Base-by-base conservation (phyloP, 2,329 filamentous ascomycete species). In the Didymella pinodella region DNA sequence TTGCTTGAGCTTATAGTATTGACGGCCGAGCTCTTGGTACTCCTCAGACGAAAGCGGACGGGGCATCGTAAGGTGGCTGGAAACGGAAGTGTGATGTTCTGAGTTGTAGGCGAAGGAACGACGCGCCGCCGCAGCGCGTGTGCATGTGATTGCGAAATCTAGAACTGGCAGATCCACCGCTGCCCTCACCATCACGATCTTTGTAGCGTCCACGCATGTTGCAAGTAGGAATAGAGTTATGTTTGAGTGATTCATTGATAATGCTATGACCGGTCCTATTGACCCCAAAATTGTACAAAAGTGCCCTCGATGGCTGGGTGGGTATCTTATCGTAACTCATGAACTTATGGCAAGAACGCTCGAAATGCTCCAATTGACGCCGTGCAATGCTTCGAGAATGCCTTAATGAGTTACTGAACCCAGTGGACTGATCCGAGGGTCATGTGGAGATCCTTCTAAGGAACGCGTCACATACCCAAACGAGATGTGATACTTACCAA, bases 401-500 rank as follows among this genome's bases (percentile, higher is more conserved):
- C 59, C 54, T 62, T 29, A 31, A 50, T 34, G 59, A 62, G 50
- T 54, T 46, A 58, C 47, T 62, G 48, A 46, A 51, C 54, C 54
- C 53, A 58, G 54, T 59, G 46, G 53, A 59, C 48, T 62, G 56
- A 67, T 70, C 66, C 68, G 62, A 71, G 68, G 67, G 70, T 69
- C 60, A 70, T 74, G 71, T 71, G 72, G 70, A 74, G 68, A 65
- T 68, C 58, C 65, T 63, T 59, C 48, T 47, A 22, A 63, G 71
- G 69, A 75, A 67, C 73, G 71, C 71, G 68, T 75, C 73, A 75
- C 73, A 76, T 75, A 72, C 74, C 68, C 74, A 72, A 74, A 75
- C 65, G 70, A 75, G 69, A 75, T 75, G 65, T 75, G 66, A 74
- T 77, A 77, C 75, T 76, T 77, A 76, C 75, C 75, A 74, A 74